These are phyloP conservation scores for Lactarius vividus DNA, from an alignment of 768 basidiomycete species.

Conservation along the genomic window DNA sequence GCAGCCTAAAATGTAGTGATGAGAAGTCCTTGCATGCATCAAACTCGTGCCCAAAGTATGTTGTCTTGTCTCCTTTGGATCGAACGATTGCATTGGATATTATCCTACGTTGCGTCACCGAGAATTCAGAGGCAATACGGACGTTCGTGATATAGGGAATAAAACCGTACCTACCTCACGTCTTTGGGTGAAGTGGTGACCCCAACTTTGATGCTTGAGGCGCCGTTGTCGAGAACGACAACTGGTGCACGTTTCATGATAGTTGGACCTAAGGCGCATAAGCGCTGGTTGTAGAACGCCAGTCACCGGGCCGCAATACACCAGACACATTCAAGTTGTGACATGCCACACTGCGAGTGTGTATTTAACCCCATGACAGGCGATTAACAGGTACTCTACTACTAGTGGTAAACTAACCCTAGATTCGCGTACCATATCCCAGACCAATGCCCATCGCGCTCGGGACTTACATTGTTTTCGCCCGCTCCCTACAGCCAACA, in stretches of 20 bases:
- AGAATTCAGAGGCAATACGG: not conserved
- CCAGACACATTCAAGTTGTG: not conserved
- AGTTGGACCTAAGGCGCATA: too few species aligned
- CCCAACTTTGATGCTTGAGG: conserved; percentile 76
- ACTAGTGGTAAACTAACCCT: not conserved
- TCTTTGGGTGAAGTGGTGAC: conserved; percentile 36
- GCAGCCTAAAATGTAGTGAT: conserved; percentile 76
- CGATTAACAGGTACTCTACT: not conserved
- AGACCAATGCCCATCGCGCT: conserved; percentile 9
- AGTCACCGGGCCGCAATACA: not conserved
- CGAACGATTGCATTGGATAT: conserved; percentile 81
- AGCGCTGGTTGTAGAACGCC: not conserved
- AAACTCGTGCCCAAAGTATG: conserved; percentile 86
- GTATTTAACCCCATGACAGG: not conserved
- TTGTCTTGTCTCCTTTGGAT: conserved; percentile 77
- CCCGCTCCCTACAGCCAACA: not conserved
- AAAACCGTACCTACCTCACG: conserved; percentile 33
- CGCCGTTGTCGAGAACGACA: conserved; percentile 87
- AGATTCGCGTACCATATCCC: not conserved
- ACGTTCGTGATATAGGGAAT: not conserved
- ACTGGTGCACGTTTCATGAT: conserved; percentile 35
- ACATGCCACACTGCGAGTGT: not conserved
- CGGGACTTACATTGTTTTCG: not conserved
- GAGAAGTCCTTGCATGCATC: conserved; percentile 74
- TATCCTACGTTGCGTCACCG: conserved; percentile 43